Conservation (phyloP, 108 stramenopile species). For the Aureococcus anophagefferens region DNA sequence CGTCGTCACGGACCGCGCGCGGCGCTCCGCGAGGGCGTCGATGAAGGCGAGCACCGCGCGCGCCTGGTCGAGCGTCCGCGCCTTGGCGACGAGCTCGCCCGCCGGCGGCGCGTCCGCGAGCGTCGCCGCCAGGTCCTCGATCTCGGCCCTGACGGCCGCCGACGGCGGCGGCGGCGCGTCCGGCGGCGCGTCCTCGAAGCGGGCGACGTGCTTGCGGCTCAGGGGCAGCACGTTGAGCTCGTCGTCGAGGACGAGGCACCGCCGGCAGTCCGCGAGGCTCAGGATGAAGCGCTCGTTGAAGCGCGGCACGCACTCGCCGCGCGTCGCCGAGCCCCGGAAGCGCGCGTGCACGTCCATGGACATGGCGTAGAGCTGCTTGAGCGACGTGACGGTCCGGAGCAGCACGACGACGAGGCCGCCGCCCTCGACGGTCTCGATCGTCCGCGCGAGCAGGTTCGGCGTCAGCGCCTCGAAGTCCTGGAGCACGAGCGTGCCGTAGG, state of each 20-base stretch:
- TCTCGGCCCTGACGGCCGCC: slow-evolving; percentile 57
- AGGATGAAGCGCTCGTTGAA: slow-evolving; percentile 99
- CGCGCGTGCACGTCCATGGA: slow-evolving; percentile 96
- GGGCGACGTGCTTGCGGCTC: slow-evolving; percentile 30
- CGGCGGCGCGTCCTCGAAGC: slow-evolving; percentile 1
- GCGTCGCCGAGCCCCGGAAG: slow-evolving; percentile 63
- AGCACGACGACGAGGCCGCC: slow-evolving; percentile 94
- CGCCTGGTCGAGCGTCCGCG: slow-evolving; percentile 93
- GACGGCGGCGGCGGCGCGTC: slow-evolving; percentile 19
- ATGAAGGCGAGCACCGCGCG: slow-evolving; percentile 79
- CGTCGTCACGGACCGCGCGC: slow-evolving; percentile 27
- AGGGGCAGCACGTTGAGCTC: slow-evolving; percentile 96
- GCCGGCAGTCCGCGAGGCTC: slow-evolving; percentile 68
- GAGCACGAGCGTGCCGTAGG: slow-evolving; percentile 85
- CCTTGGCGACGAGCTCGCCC: slow-evolving; percentile 75
- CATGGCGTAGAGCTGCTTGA: slow-evolving; percentile 95
- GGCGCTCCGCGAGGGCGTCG: slow-evolving; percentile 81
- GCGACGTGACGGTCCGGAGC: slow-evolving; percentile 74
- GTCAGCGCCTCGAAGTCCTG: slow-evolving; percentile 99
- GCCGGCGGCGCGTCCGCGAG: slow-evolving; percentile 83
- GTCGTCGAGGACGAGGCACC: slow-evolving; percentile 92
- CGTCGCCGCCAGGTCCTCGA: slow-evolving; percentile 70
- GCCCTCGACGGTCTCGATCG: slow-evolving; percentile 94
- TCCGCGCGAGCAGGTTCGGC: slow-evolving; percentile 93
- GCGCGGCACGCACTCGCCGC: slow-evolving; percentile 74